Percentiles rank a stretch among this genome's conserved stretches.
Evolutionary conservation across 75 land plant genomes (phyloP).

Genomic region (Selaginella tamariscina): DNA sequence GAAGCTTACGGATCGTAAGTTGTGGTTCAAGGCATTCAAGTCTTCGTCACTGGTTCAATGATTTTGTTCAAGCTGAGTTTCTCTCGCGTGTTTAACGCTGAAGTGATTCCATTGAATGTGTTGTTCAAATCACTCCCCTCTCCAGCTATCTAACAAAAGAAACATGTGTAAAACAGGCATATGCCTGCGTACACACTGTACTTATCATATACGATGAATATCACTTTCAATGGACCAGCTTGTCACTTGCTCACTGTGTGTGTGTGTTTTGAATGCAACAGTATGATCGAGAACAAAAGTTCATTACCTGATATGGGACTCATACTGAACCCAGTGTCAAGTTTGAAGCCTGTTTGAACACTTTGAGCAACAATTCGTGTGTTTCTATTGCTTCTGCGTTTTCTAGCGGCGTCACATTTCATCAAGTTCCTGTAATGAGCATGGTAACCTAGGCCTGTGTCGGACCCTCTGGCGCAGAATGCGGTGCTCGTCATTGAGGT

Average conservation of each 20-base stretch:
- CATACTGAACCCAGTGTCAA: neutral
- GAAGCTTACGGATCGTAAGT: conserved; percentile 55
- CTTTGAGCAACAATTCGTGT: neutral
- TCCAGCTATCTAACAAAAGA: conserved; percentile 1
- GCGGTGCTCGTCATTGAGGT: neutral
- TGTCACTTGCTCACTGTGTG: no score
- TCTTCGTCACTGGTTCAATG: conserved; percentile 67
- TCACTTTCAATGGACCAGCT: no score
- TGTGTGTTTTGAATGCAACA: no score
- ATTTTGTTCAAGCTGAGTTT: conserved; percentile 16
- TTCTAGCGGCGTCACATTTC: no score
- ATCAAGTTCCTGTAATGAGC: no score
- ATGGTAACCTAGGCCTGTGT: neutral
- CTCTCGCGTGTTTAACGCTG: conserved; percentile 14
- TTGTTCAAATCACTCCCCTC: neutral
- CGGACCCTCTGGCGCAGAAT: neutral
- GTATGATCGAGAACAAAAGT: no score
- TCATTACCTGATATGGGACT: neutral
- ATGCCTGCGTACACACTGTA: no score
- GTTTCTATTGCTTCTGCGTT: neutral
- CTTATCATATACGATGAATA: no score
- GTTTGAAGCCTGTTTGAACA: neutral
- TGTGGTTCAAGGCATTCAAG: conserved; percentile 54
- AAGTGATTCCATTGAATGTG: neutral
- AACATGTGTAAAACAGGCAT: neutral